Conservation (phyloP, 768 basidiomycete species). For the Lactifluus piperatus region DNA sequence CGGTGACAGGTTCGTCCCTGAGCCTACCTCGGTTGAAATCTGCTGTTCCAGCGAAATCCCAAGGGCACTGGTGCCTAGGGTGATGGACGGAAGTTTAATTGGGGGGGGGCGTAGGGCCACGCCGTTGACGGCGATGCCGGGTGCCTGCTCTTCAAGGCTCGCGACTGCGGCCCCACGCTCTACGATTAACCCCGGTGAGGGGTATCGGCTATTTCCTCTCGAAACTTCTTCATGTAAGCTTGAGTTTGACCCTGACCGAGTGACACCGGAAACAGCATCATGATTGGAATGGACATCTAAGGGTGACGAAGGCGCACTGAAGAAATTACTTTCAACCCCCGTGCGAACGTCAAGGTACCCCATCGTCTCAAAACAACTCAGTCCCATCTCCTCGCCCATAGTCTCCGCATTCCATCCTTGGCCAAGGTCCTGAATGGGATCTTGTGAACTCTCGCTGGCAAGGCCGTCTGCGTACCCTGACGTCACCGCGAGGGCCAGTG, state of each 20-base stretch:
- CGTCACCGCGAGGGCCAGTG: too few relatives aligned
- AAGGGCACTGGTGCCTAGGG: neutral
- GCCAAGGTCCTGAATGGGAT: neutral
- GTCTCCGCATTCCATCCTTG: too few relatives aligned
- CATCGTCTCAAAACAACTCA: neutral
- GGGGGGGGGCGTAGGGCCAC: neutral
- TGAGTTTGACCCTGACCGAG: neutral
- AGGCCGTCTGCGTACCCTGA: too few relatives aligned
- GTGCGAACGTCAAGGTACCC: neutral
- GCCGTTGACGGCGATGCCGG: neutral
- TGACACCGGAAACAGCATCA: neutral
- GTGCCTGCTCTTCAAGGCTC: neutral
- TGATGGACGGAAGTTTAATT: neutral
- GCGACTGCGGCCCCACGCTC: neutral
- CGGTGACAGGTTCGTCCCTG: neutral
- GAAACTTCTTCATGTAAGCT: too few relatives aligned
- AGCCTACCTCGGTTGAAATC: neutral
- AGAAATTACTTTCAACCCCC: neutral
- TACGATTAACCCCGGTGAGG: neutral
- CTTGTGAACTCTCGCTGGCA: too few relatives aligned
- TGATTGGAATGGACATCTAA: too few relatives aligned
- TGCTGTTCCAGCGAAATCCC: neutral
- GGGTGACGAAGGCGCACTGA: neutral
- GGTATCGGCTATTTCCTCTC: neutral
- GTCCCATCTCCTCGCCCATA: neutral